These are phyloP conservation scores for Lentinula guzmanii DNA, from an alignment of 768 basidiomycete genomes.

Conservation along the genomic window DNA sequence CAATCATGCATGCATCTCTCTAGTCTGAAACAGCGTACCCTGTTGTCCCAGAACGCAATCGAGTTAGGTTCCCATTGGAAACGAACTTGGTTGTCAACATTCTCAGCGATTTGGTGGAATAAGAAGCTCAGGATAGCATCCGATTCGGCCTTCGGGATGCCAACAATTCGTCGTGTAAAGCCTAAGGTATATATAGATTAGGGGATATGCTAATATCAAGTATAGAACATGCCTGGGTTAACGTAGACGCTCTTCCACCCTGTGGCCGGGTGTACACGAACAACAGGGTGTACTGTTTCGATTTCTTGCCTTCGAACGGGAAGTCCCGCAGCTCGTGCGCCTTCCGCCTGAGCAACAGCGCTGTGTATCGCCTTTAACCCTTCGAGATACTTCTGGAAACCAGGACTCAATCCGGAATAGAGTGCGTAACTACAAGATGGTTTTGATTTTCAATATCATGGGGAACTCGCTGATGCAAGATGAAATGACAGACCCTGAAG, in stretches of 20 bases:
- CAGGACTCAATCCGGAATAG: constrained; percentile 76
- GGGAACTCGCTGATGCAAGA: neutral
- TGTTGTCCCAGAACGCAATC: constrained; percentile 84
- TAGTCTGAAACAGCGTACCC: constrained; percentile 34
- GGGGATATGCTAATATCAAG: neutral
- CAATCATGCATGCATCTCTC: neutral
- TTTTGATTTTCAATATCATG: no score
- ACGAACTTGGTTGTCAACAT: constrained; percentile 69
- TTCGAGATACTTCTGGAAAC: constrained; percentile 72
- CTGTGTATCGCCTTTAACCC: constrained; percentile 70
- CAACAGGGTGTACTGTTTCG: constrained; percentile 72
- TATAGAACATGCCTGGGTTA: constrained; percentile 50
- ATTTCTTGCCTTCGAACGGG: constrained; percentile 65
- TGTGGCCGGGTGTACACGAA: constrained; percentile 80
- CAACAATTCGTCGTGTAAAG: constrained; percentile 75
- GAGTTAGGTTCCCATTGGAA: constrained; percentile 75
- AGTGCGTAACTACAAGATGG: constrained; percentile 54
- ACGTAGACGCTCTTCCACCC: constrained; percentile 83
- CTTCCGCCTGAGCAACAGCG: constrained; percentile 72
- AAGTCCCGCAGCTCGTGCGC: constrained; percentile 61
- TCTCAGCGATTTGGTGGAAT: constrained; percentile 64
- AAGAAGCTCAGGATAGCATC: constrained; percentile 66
- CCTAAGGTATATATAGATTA: constrained; percentile 29
- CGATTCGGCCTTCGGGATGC: constrained; percentile 78
- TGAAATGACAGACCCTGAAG: constrained; percentile 51